These are phyloP conservation scores for Leccinum disarticulatum DNA, from an alignment of 768 basidiomycete species.

Conservation along the genomic window DNA sequence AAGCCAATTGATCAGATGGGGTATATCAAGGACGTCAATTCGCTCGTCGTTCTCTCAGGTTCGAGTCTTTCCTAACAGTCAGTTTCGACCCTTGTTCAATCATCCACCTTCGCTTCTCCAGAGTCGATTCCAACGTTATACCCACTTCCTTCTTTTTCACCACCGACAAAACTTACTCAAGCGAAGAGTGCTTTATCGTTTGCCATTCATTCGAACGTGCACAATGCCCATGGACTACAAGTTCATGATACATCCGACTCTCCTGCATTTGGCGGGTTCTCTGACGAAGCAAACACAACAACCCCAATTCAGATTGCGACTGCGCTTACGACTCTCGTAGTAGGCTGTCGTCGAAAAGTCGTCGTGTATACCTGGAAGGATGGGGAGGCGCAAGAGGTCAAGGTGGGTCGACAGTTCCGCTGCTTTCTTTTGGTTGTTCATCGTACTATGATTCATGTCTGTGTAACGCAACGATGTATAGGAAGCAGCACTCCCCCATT, in stretches of 20 bases:
- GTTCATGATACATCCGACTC: conserved; percentile 16
- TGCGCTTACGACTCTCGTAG: conserved; percentile 71
- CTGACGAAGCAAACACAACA: conserved; percentile 13
- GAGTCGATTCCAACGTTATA: conserved; percentile 75
- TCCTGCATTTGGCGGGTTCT: conserved; percentile 8
- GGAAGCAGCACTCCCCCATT: conserved; percentile 86
- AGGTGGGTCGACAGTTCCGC: conserved; percentile 44
- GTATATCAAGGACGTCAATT: conserved; percentile 81
- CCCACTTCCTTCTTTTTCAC: conserved; percentile 69
- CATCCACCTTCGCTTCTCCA: conserved; percentile 30
- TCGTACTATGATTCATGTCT: background rate
- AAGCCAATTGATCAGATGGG: conserved; percentile 87
- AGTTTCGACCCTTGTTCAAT: background rate
- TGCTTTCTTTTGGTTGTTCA: background rate
- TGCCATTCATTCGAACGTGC: conserved; percentile 63
- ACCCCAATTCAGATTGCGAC: conserved; percentile 52
- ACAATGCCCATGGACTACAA: conserved; percentile 38
- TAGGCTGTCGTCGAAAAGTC: conserved; percentile 84
- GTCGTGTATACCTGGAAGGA: conserved; percentile 87
- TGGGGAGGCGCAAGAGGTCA: conserved; percentile 70
- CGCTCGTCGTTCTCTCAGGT: conserved; percentile 85
- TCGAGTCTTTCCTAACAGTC: conserved; percentile 18
- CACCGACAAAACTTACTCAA: conserved; percentile 69
- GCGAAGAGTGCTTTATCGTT: conserved; percentile 85
- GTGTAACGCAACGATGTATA: conserved; percentile 28